Evolutionary conservation across 164 flowering plant genomes (phyloP), one percentile per base, ranked within the genome.

Genomic region (Brasenia schreberi): DNA sequence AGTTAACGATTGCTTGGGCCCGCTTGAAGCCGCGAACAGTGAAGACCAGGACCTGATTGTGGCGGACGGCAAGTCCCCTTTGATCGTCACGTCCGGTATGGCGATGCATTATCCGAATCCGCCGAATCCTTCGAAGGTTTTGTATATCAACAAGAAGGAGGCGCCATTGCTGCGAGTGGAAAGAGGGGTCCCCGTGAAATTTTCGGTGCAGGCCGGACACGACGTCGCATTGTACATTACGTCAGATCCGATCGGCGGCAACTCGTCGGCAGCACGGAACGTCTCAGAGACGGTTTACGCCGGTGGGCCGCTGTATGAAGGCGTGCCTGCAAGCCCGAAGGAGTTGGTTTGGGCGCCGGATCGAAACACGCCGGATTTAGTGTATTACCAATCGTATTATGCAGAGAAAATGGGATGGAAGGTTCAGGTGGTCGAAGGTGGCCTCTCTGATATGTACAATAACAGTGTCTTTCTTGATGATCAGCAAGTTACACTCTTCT

Each of bases 341-440:
- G 96, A 91, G 42, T 79, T 94, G 64, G 66, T 73, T 65, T 94
- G 99, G 99, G 69, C 79, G 11, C 99, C 99, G 27, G 87, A 89
- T 59, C 72, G 99, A 75, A 94, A 94, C 72, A 94, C 97, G 3
- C 99, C 99, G 1, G 95, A 94, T 77, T 87, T 76, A 66, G 92
- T 94, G 53, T 94, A 80, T 69, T 94, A 94, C 70, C 97, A 91
- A 5, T 91, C 97, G 1, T 60, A 85, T 61, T 94, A 67, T 72
- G 76, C 70, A 12, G 82, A 72, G 71, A 94, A 94, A 73, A 94
- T 94, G 99, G 99, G 99, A 33, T 94, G 97, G 97, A 94, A 78
- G 77, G 81, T 91, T 71, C 85, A 89, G 79, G 99, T 94, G 61
- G 99, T 94, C 56, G 99, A 94, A 78, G 97, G 97, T 45, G 99